Evolutionary conservation across 306 rosid species (phyloP).

Genomic region (Cotoneaster glaucophyllus): DNA sequence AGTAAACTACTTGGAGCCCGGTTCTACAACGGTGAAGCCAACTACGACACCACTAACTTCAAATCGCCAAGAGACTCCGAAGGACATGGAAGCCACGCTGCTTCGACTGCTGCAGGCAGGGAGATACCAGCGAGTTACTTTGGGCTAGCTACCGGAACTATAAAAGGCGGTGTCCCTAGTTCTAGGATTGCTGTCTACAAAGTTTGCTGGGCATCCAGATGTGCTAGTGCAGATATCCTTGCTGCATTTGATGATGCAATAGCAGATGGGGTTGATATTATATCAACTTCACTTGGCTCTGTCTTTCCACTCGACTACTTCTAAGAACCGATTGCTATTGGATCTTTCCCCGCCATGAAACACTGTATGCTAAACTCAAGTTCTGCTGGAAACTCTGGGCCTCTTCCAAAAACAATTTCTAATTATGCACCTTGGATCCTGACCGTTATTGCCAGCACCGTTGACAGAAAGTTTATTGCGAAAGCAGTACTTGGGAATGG

Average conservation of each 20-base stretch:
- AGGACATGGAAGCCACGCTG: constrained; percentile 30
- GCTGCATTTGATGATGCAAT: constrained; percentile 33
- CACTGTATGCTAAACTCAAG: constrained; percentile 17
- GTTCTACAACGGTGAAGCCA: not conserved
- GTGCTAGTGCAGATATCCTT: constrained; percentile 9
- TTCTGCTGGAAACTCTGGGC: constrained; percentile 31
- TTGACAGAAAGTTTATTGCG: constrained; percentile 20
- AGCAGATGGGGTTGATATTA: constrained; percentile 25
- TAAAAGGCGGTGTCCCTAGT: constrained; percentile 24
- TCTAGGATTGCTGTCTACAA: constrained; percentile 28
- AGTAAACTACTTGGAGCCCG: too few relatives aligned
- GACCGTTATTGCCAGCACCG: constrained; percentile 31
- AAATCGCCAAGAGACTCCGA: constrained; percentile 25
- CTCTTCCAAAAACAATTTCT: not conserved
- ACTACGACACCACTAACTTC: constrained; percentile 10
- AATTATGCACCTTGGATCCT: constrained; percentile 32
- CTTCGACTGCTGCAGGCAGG: constrained; percentile 33
- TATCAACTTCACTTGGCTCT: constrained; percentile 21
- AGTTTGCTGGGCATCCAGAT: constrained; percentile 22
- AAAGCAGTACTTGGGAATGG: constrained; percentile 28
- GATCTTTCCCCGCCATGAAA: constrained; percentile 28
- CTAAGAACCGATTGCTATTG: constrained; percentile 22
- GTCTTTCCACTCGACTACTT: not conserved
- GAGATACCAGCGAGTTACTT: constrained; percentile 20
- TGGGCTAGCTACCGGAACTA: constrained; percentile 28